Evolutionary conservation across 2,329 filamentous ascomycete species (phyloP), one percentile per base, ranked within the genome.

Genomic region (Xylaria sp.): DNA sequence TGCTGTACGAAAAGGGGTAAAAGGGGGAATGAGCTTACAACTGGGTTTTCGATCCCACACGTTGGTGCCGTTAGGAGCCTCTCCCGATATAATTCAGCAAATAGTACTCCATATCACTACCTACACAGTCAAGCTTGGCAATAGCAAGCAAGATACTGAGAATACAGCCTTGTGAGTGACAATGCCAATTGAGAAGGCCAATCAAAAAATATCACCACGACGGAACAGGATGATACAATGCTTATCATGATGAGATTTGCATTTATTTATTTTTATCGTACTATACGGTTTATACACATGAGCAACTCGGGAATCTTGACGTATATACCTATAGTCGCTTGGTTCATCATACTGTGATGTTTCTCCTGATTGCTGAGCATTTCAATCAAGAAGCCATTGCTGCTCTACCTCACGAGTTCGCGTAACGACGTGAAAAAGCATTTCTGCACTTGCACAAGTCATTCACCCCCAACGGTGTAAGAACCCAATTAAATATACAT

Each of bases 281-380:
- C 60, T 62, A 63, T 62, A 53, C 57, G 40, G 6, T 35, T 50
- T 53, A 64, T 70, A 69, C 65, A 70, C 67, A 70, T 70, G 64
- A 58, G 63, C 62, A 59, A 65, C 46, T 51, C 63, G 64, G 52
- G 66, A 63, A 66, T 38, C 38, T 55, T 57, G 37, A 55, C 19
- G 35, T 57, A 72, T 72, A 69, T 69, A 67, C 65, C 61, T 69
- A 66, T 57, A 64, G 63, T 61, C 64, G 63, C 63, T 66, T 54
- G 56, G 43, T 61, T 63, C 67, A 57, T 68, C 52, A 61, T 56
- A 62, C 35, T 61, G 61, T 45, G n/a, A 31, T 46, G 55, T 51
- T 28, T 17, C n/a, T n/a, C 45, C 54, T 38, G 14, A 42, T 49
- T 45, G 54, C 9, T 52, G 19, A 57, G 38, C 43, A 54, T 45